Conservation (phyloP, 257 asterid genomes). For the Solanum bulbocastanum region DNA sequence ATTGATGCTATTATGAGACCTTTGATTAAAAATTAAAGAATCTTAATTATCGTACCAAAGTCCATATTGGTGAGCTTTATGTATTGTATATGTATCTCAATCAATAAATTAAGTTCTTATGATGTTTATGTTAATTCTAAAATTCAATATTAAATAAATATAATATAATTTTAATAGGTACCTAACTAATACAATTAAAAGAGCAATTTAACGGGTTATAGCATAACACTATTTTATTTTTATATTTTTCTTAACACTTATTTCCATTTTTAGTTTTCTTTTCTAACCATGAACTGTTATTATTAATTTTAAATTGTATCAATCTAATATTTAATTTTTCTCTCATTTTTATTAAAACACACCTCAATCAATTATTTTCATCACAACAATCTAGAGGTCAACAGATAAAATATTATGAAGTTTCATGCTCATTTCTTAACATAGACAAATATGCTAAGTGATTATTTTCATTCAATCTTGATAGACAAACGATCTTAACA, state of each 20-base stretch:
- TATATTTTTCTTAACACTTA: neutral
- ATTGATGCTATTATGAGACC: neutral
- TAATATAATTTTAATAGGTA: no score
- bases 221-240: neutral
- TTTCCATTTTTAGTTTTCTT: neutral
- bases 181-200: no score
- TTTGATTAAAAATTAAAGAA: fast-evolving
- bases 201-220: no score
- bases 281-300: neutral
- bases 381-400: neutral
- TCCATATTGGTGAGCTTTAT: neutral
- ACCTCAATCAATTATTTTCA: neutral
- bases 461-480: fast-evolving
- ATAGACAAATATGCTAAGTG: neutral
- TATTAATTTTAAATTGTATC: neutral
- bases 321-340: no score
- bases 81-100: neutral
- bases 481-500: no score
- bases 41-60: neutral
- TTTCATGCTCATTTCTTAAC: neutral
- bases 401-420: neutral
- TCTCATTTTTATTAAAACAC: no score
- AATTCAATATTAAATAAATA: neutral
- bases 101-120: neutral
- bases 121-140: neutral